These are phyloP conservation scores for Logfia minima DNA, from an alignment of 129 eudicot genomes.

Conservation along the genomic window DNA sequence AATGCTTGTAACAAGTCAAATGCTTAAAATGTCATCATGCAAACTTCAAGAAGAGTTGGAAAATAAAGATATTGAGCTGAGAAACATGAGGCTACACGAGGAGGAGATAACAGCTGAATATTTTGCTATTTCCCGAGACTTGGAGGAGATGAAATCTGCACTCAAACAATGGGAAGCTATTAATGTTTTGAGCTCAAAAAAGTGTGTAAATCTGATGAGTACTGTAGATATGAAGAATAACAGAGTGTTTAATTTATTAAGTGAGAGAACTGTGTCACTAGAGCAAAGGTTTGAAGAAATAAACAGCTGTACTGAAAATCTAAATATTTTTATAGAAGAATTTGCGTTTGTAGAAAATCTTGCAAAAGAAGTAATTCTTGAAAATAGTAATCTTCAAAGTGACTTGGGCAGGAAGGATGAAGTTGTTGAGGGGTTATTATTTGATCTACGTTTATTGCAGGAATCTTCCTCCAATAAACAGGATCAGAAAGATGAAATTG, in stretches of 20 bases:
- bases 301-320: conserved; percentile 32
- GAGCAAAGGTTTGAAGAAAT: conserved; percentile 47
- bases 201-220: conserved; percentile 34
- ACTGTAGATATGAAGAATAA: conserved; percentile 30
- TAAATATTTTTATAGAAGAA: conserved; percentile 37
- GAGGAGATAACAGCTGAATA: conserved; percentile 41
- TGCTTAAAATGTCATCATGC: conserved; percentile 39
- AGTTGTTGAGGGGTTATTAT: conserved; percentile 63
- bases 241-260: conserved; percentile 26
- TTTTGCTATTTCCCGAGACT: conserved; percentile 27
- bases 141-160: conserved; percentile 49
- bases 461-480: conserved; percentile 67
- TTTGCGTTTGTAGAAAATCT: conserved; percentile 47
- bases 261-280: conserved; percentile 31
- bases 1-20: conserved; percentile 39
- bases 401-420: conserved; percentile 79
- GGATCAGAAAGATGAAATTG: conserved; percentile 68
- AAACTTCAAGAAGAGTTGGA: conserved; percentile 37
- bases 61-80: conserved; percentile 40
- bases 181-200: conserved; percentile 27
- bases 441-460: conserved; percentile 74
- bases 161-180: conserved; percentile 40
- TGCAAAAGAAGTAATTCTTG: conserved; percentile 43
- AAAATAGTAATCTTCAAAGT: conserved; percentile 42
- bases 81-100: conserved; percentile 42